These are phyloP conservation scores for Xylaria sp. DNA, from an alignment of 2,329 filamentous ascomycete genomes.

Conservation along the genomic window DNA sequence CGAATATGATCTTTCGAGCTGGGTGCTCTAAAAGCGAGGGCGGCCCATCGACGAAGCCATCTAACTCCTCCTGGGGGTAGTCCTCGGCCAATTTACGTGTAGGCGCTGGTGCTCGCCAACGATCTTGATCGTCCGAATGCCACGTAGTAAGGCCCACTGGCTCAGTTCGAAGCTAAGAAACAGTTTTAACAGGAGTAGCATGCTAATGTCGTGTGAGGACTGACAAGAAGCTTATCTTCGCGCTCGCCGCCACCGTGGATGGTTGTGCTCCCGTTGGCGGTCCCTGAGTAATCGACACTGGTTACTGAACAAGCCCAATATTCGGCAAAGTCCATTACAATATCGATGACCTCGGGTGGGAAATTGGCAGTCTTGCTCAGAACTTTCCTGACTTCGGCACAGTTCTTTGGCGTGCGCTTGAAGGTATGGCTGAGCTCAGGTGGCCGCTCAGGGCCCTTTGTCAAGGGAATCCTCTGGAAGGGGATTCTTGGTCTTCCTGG, in stretches of 20 bases:
- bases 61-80: slow-evolving; percentile 48
- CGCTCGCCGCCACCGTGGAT: slow-evolving; percentile 35
- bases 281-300: slow-evolving; percentile 45
- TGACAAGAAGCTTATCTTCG: slow-evolving; percentile 56
- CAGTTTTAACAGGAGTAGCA: slow-evolving; percentile 10
- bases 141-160: slow-evolving; percentile 54
- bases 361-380: slow-evolving; percentile 57
- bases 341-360: slow-evolving; percentile 65
- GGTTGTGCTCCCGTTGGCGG: background rate
- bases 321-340: slow-evolving; percentile 67
- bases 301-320: slow-evolving; percentile 67
- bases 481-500: slow-evolving; percentile 36
- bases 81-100: slow-evolving; percentile 45
- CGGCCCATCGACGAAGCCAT: slow-evolving; percentile 53
- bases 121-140: slow-evolving; percentile 40
- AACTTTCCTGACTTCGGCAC: slow-evolving; percentile 59
- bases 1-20: slow-evolving; percentile 70
- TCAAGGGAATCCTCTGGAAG: slow-evolving; percentile 28
- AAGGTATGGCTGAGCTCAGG: slow-evolving; percentile 29
- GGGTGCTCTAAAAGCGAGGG: slow-evolving; percentile 57
- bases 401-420: slow-evolving; percentile 53
- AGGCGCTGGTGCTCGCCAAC: slow-evolving; percentile 40
- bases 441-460: slow-evolving; percentile 17
- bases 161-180: slow-evolving; percentile 51
- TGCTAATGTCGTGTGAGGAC: background rate